These are phyloP conservation scores for Gilbertella persicaria DNA, from an alignment of 371 early-diverging fungal genomes.

Conservation along the genomic window DNA sequence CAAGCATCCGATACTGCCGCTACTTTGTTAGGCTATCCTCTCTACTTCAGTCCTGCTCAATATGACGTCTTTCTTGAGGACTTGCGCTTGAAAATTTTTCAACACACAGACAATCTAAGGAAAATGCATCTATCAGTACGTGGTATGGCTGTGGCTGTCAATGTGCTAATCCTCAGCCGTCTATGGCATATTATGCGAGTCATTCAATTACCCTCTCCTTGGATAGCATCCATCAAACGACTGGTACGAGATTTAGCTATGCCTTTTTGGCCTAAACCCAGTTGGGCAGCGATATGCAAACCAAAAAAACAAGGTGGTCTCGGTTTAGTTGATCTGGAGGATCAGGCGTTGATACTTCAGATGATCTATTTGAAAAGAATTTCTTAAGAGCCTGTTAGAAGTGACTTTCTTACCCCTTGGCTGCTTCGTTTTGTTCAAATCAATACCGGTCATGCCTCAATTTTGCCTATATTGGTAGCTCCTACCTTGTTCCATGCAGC, in stretches of 20 bases:
- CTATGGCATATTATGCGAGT: slow-evolving; percentile 9
- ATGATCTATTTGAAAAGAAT: background rate
- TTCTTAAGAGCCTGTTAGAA: background rate
- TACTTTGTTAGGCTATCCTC: slow-evolving; percentile 15
- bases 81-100: too few species aligned
- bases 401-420: too few species aligned
- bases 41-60: too few species aligned
- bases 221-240: background rate
- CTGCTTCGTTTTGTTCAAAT: background rate
- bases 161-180: too few species aligned
- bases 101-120: too few species aligned
- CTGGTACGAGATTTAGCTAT: background rate
- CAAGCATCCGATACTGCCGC: background rate
- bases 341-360: background rate
- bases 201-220: background rate
- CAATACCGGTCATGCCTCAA: background rate
- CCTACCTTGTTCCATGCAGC: too few species aligned
- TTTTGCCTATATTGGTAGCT: background rate
- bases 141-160: too few species aligned
- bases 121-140: too few species aligned
- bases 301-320: slow-evolving; percentile 1
- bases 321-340: background rate
- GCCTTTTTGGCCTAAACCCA: background rate
- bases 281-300: background rate
- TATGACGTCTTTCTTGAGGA: too few species aligned